Base-by-base conservation (phyloP, 495 filamentous ascomycete genomes). In the Cetradonia linearis region DNA sequence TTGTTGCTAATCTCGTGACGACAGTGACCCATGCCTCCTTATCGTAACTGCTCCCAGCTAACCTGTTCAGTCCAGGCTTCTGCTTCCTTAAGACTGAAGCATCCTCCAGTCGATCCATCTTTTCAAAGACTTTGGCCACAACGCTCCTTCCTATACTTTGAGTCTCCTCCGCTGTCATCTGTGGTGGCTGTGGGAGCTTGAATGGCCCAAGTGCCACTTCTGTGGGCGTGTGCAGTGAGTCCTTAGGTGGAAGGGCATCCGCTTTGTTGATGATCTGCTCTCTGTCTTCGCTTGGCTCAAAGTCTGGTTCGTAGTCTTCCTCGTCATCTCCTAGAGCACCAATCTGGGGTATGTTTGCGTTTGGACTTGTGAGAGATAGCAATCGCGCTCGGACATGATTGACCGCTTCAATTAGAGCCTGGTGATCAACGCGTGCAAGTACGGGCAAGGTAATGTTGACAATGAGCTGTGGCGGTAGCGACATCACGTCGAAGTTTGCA, bases 11-110 rank as follows among this genome's bases (percentile, higher is more conserved):
- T 37, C 93, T 86, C 23, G 84, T 84, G 58, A 96, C 82, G 20
- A 97, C 73, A 1, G 90, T 89, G 40, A 94, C 78, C 93, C 92
- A 98, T 4, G 90, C 86, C 55, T 96, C 91, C 60, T 87, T 81
- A 67, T 95, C 91, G 65, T 89, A 87, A 5, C 80, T 86, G 69
- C 85, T 93, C 13, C 87, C 91, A 1, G 91, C 93, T 25, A 96
- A 76, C 47, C 91, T 80, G 62, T 88, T 85, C 62, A 97, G 84
- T 5, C 93, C 93, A 65, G 75, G 63, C 46, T 73, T 70, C 66
- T 71, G 50, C 58, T 65, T 65, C 70, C 78, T 71, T 63, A 64
- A 14, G 78, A 74, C 58, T 0, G 81, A 71, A 9, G 83, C 78
- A 58, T 86, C 82, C 48, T 89, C 86, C 13, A 90, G 79, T 8